Evolutionary conservation across 768 basidiomycete species (phyloP).

Genomic region (Auriculariales sp.): DNA sequence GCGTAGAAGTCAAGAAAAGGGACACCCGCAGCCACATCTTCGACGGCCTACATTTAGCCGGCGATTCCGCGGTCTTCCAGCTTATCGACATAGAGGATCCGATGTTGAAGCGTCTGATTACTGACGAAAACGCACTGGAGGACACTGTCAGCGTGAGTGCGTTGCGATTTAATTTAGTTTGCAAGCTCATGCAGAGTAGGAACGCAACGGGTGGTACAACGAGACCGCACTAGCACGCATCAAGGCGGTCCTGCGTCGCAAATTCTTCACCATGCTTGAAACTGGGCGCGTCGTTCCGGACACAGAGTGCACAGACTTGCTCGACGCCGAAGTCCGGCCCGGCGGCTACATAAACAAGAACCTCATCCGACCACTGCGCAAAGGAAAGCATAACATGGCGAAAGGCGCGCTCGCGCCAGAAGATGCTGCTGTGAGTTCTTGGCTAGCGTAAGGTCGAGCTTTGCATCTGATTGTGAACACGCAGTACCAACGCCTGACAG

Average conservation of each 20-base stretch:
- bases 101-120: slow-evolving; percentile 69
- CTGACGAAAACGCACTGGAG: slow-evolving; percentile 50
- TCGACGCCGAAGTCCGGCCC: slow-evolving; percentile 28
- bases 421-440: slow-evolving; percentile 55
- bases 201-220: slow-evolving; percentile 84
- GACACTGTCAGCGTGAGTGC: slow-evolving; percentile 59
- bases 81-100: slow-evolving; percentile 84
- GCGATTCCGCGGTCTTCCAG: slow-evolving; percentile 88
- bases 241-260: slow-evolving; percentile 70
- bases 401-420: slow-evolving; percentile 72
- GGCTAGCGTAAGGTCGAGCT: no score
- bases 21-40: slow-evolving; percentile 50
- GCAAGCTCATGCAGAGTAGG: slow-evolving; percentile 22
- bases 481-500: no score
- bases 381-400: slow-evolving; percentile 78
- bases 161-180: not conserved
- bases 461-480: no score
- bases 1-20: not conserved
- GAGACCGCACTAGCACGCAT: slow-evolving; percentile 66
- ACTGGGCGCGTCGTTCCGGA: slow-evolving; percentile 58
- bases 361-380: slow-evolving; percentile 21
- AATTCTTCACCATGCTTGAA: slow-evolving; percentile 66
- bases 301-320: slow-evolving; percentile 55
- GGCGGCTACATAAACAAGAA: slow-evolving; percentile 13
- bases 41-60: slow-evolving; percentile 65